Evolutionary conservation across 139 green algal genomes (phyloP), one percentile per base, ranked within the genome.

Genomic region (Chlamydomonas urium): DNA sequence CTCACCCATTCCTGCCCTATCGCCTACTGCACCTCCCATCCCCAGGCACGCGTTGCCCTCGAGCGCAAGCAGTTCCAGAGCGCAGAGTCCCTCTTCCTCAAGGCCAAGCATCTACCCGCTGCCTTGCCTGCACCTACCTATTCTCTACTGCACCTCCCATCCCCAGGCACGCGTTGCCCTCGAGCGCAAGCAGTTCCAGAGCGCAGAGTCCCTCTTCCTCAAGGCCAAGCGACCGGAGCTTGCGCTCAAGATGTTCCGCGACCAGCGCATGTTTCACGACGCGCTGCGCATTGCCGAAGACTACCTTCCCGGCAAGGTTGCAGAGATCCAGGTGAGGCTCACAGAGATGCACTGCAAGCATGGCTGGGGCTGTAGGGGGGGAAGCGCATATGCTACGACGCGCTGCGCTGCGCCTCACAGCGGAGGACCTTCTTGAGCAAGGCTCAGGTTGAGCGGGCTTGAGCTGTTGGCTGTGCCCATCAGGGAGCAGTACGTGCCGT

Each of bases 241-340:
- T n/a, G 90, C 88, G 21, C 74, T 94, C 35, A 71, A 82, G 48
- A 94, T 95, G 90, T 95, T 92, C 85, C 53, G 78, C 24, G 65
- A 81, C 31, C 68, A 67, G n/a, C 69, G 73, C 48, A 74, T 85
- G 81, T 96, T 86, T 87, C 79, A 91, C 47, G 86, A 91, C 24
- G 90, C 90, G n/a, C 75, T 96, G 74, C 83, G 89, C 47, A 37
- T 96, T 24, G 88, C 89, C 3, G 86, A 93, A 73, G 83, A 90
- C 62, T 93, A 93, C 71, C 65, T 91, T 62, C 90, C 90, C 10
- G 78, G 59, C 48, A 90, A 87, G 75, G 79, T 90, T 6, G 60
- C 32, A 47, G 60, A 67, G 60, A 67, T 67, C 33, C 60, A 67
- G 23, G 42, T 67, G 60, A 26, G 42, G 26, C 53, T 63, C 17